A percentile compares a stretch with the other conserved stretches of the same genome.
Conservation (phyloP, 148 eudicot species). For the Mesembryanthemum crystallinum region DNA sequence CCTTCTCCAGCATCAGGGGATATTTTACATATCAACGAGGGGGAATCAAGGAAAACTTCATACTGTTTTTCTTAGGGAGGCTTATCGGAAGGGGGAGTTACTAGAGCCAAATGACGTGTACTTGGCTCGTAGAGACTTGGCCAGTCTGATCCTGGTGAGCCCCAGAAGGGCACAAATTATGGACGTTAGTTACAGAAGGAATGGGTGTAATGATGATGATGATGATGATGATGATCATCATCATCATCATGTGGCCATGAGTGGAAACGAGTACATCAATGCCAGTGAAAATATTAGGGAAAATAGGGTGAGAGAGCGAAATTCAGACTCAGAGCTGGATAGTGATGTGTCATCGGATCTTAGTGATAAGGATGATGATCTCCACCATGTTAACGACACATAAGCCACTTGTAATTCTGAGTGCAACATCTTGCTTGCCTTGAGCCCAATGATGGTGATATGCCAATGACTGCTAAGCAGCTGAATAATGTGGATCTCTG, state of each 20-base stretch:
- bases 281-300: slow-evolving; percentile 22
- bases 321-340: slow-evolving; percentile 32
- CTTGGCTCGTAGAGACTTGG: slow-evolving; percentile 82
- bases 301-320: slow-evolving; percentile 21
- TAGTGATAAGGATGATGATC: slow-evolving; percentile 41
- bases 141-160: slow-evolving; percentile 59
- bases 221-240: slow-evolving; percentile 24
- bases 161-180: slow-evolving; percentile 61
- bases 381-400: background rate
- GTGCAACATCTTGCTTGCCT: slow-evolving; percentile 6
- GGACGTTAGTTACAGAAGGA: slow-evolving; percentile 53
- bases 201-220: slow-evolving; percentile 21
- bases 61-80: slow-evolving; percentile 90
- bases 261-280: slow-evolving; percentile 15
- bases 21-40: slow-evolving; percentile 88
- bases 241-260: slow-evolving; percentile 18
- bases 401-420: slow-evolving; percentile 10
- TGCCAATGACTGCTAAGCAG: background rate
- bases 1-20: slow-evolving; percentile 89
- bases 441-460: slow-evolving; percentile 8
- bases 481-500: background rate
- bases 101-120: slow-evolving; percentile 85
- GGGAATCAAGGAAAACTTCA: slow-evolving; percentile 96
- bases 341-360: slow-evolving; percentile 34
- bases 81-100: slow-evolving; percentile 79